Conservation (phyloP, 768 basidiomycete species). For the Rhizopogon roseolus region DNA sequence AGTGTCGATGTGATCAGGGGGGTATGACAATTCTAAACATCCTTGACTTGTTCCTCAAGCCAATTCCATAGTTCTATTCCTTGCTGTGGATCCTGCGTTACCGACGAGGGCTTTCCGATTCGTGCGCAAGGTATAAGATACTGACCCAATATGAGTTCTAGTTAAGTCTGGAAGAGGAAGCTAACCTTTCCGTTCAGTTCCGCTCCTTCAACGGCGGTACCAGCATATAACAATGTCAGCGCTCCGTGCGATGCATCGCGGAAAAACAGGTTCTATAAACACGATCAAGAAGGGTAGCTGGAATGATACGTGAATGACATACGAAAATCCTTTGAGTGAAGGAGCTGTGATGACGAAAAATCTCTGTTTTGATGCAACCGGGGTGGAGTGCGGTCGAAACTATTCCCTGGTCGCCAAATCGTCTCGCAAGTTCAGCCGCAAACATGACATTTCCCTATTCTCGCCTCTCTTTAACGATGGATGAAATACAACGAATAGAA, state of each 20-base stretch:
- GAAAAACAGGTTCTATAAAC: slow-evolving; percentile 9
- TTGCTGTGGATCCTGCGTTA: slow-evolving; percentile 29
- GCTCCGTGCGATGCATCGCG: slow-evolving; percentile 36
- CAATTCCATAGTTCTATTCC: slow-evolving; percentile 7
- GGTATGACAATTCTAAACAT: background rate
- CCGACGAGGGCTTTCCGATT: slow-evolving; percentile 24
- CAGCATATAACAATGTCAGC: slow-evolving; percentile 47
- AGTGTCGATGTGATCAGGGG: background rate
- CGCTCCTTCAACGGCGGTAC: slow-evolving; percentile 36
- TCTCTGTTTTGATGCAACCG: slow-evolving; percentile 17
- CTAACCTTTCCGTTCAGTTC: slow-evolving; percentile 42
- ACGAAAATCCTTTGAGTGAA: slow-evolving; percentile 1
- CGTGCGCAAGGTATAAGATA: slow-evolving; percentile 45
- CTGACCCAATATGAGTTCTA: slow-evolving; percentile 13
- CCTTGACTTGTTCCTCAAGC: slow-evolving; percentile 1
- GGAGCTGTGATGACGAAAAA: slow-evolving; percentile 12
- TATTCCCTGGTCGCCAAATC: slow-evolving; percentile 41
- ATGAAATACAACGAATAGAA: background rate
- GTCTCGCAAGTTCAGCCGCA: slow-evolving; percentile 36
- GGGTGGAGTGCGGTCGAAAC: slow-evolving; percentile 40
- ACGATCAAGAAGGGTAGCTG: background rate
- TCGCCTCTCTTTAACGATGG: background rate
- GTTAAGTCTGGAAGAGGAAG: background rate
- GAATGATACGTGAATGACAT: background rate
- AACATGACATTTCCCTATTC: slow-evolving; percentile 42